Base-by-base conservation (phyloP, 2,329 filamentous ascomycete species). In the Arthrobotrys conoides region DNA sequence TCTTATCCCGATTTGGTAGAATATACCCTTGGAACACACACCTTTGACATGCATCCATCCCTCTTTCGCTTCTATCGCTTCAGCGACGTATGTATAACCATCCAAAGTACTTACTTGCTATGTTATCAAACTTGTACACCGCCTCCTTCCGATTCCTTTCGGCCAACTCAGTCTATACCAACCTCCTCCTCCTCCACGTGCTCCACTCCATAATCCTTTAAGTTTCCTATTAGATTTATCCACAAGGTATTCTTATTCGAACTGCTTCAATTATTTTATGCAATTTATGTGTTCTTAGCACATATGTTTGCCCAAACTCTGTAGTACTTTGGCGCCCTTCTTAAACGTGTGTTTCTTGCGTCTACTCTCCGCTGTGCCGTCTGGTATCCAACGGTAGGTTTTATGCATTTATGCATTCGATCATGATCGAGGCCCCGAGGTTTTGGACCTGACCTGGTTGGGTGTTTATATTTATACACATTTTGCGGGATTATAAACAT, bases 1-100 rank as follows among this genome's bases (percentile, higher is more conserved):
- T 46, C n/a, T 46, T 46, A 33, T 38, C 67, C 55, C 67, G 44
- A 51, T 64, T 51, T 55, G 44, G 68, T 71, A 71, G 41, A 71
- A 64, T 18, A 71, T 71, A 71, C 68, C 68, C 68, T 55, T 53
- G 59, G 27, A 30, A 30, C 6, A 30, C 27, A 30, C 6, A 30
- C n/a, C n/a, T 51, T 55, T 53, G 14, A 51, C 27, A 38, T 59
- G 22, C 8, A 27, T 41, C n/a, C 24, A 44, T 59, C 30, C 8
- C 36, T 2, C 55, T 53, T 30, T 30, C 27, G 27, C 57, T 44
- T n/a, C 20, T 59, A 44, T 24, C 57, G 53, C 24, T 30, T 59
- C 53, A 71, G 44, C 41, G 46, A 48, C 18, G 53, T 38, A 41
- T 5, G 12, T 30, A 30, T 30, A 30, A n/a, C 27, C 27, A 12